These are phyloP conservation scores for Diaporthe aspalathi DNA, from an alignment of 2,329 filamentous ascomycete species.

Conservation along the genomic window DNA sequence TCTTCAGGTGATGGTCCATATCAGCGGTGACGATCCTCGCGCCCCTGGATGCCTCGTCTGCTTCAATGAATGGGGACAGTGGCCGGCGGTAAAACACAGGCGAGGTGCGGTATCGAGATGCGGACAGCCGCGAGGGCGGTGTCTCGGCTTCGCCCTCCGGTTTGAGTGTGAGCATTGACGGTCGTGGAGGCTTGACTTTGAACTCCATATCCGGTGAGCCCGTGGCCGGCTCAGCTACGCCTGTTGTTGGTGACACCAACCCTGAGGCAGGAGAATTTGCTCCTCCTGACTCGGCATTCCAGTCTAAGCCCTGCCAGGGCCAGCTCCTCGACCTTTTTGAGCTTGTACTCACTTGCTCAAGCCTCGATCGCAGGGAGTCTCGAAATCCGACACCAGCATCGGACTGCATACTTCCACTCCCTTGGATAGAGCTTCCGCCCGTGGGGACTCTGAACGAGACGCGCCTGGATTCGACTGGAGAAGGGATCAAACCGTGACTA, in stretches of 20 bases:
- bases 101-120: background rate
- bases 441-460: background rate
- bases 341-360: slow-evolving; percentile 13
- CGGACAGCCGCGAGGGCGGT: background rate
- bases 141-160: background rate
- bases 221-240: background rate
- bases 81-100: slow-evolving; percentile 11
- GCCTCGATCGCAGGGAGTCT: background rate
- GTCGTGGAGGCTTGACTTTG: background rate
- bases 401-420: background rate
- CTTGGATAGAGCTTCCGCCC: background rate
- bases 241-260: background rate
- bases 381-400: background rate
- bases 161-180: background rate
- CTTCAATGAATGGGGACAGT: background rate
- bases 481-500: slow-evolving; percentile 27
- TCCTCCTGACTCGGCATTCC: background rate
- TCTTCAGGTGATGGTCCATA: background rate
- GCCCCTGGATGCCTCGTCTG: background rate
- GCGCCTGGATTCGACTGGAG: background rate
- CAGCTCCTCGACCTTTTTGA: background rate
- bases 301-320: slow-evolving; percentile 1
- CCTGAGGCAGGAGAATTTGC: background rate
- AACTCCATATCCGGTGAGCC: background rate
- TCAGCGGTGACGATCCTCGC: background rate